phyloP scores from a whole-genome alignment of 495 filamentous ascomycete species.

The Penicillium bovifimosum region DNA sequence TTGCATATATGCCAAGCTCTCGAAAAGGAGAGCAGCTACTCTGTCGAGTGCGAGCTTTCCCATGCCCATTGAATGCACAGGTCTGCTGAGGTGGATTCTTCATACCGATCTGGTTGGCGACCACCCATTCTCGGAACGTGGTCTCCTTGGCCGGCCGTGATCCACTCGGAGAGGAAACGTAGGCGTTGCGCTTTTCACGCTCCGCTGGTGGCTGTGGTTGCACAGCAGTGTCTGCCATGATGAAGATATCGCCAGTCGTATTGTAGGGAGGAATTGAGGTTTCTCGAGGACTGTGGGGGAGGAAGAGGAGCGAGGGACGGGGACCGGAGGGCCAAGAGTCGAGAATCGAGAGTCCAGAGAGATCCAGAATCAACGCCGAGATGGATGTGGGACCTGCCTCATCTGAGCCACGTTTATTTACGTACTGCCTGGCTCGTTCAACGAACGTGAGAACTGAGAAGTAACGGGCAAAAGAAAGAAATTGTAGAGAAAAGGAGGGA shows the following conservation, averaged over 20 bases:
- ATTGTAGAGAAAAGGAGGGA: neutral
- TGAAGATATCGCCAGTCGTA: slow-evolving; percentile 6
- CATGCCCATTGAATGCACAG: neutral
- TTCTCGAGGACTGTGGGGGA: slow-evolving; percentile 3
- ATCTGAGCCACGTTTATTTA: slow-evolving; percentile 1
- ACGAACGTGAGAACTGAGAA: slow-evolving; percentile 1
- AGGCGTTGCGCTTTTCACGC: slow-evolving; percentile 36
- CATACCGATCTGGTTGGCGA: slow-evolving; percentile 51
- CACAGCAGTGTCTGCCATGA: slow-evolving; percentile 31
- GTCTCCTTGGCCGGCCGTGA: slow-evolving; percentile 38
- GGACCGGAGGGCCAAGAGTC: neutral
- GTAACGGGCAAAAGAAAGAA: neutral
- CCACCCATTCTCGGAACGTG: slow-evolving; percentile 48
- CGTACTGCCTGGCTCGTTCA: neutral
- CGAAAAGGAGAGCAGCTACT: neutral
- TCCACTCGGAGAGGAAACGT: slow-evolving; percentile 34
- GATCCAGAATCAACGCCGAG: slow-evolving; percentile 19
- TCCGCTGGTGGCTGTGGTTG: slow-evolving; percentile 24
- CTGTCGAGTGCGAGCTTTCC: neutral
- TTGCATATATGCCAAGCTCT: neutral
- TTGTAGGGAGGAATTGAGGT: neutral
- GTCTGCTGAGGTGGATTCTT: neutral
- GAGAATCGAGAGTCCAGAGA: slow-evolving; percentile 13
- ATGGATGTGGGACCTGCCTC: slow-evolving; percentile 21
- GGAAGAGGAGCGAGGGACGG: slow-evolving; percentile 15